Percentiles rank a stretch among this genome's conserved stretches.
Conservation (phyloP, 2,329 filamentous ascomycete genomes). For the Bipolaris oryzae region DNA sequence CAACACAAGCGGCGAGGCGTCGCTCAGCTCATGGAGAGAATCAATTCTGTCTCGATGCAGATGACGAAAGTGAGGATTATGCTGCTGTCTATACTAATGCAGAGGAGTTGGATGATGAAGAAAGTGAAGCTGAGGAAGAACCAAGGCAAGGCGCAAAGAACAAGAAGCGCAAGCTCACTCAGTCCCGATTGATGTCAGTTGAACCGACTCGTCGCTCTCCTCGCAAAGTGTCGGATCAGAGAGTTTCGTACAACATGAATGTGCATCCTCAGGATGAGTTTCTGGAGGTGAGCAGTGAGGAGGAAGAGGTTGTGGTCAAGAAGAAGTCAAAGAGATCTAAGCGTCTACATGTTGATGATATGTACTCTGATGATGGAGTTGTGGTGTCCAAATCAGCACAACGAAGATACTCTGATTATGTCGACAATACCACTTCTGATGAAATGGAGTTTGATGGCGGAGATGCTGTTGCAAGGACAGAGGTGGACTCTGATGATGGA, state of each 20-base stretch:
- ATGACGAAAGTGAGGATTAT: slow-evolving; percentile 4
- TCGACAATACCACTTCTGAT: no score
- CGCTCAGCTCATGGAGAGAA: slow-evolving; percentile 29
- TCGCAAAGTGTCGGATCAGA: slow-evolving; percentile 24
- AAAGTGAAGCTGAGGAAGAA: slow-evolving; percentile 13
- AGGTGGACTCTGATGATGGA: no score
- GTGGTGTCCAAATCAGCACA: no score
- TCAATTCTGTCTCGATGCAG: background rate
- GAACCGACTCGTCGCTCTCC: slow-evolving; percentile 32
- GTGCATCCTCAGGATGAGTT: slow-evolving; percentile 40
- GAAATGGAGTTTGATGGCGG: no score
- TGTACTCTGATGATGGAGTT: background rate
- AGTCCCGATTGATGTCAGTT: background rate
- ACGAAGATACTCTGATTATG: no score
- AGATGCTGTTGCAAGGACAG: no score
- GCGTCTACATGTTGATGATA: background rate
- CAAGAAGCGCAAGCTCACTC: slow-evolving; percentile 17
- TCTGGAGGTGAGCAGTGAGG: slow-evolving; percentile 16
- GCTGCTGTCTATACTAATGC: slow-evolving; percentile 6
- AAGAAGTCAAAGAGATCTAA: slow-evolving; percentile 4
- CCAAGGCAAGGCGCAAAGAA: slow-evolving; percentile 4
- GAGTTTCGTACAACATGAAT: slow-evolving; percentile 33
- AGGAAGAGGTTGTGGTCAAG: background rate
- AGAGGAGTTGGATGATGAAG: slow-evolving; percentile 6
- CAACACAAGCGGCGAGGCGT: slow-evolving; percentile 36